Evolutionary conservation across 2,329 filamentous ascomycete species (phyloP).

Genomic region (Fusarium falciforme): DNA sequence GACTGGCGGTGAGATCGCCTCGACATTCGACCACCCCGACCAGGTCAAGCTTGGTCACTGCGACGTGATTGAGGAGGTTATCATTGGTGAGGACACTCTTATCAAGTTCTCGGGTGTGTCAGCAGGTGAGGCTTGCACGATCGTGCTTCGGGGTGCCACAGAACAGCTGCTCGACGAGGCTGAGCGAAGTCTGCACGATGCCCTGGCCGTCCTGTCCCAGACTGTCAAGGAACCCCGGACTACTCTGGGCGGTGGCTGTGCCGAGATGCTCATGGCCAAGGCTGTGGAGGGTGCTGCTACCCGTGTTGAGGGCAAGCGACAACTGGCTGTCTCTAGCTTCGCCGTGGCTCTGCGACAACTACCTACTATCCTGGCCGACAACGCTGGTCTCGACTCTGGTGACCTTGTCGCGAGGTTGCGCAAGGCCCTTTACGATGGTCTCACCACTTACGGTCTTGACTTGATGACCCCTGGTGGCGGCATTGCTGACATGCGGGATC

Average conservation of each 20-base stretch:
- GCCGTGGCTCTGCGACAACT: slow-evolving; percentile 90
- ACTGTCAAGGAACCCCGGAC: slow-evolving; percentile 95
- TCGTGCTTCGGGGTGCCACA: slow-evolving; percentile 94
- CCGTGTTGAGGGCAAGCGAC: slow-evolving; percentile 96
- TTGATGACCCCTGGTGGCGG: slow-evolving; percentile 89
- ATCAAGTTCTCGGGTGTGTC: slow-evolving; percentile 98
- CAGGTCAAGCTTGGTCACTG: slow-evolving; percentile 96
- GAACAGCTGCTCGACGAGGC: slow-evolving; percentile 98
- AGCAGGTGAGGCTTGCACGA: slow-evolving; percentile 93
- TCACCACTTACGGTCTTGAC: slow-evolving; percentile 92
- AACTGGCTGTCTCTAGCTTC: slow-evolving; percentile 91
- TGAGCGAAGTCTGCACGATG: slow-evolving; percentile 95
- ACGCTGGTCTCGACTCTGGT: slow-evolving; percentile 94
- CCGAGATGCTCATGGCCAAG: slow-evolving; percentile 99
- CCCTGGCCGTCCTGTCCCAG: slow-evolving; percentile 94
- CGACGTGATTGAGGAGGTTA: slow-evolving; percentile 96
- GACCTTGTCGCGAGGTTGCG: slow-evolving; percentile 92
- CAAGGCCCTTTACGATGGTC: slow-evolving; percentile 93
- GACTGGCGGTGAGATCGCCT: slow-evolving; percentile 96
- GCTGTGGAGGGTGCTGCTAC: slow-evolving; percentile 94
- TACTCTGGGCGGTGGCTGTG: slow-evolving; percentile 93
- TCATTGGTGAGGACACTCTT: slow-evolving; percentile 96
- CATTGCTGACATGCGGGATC: slow-evolving; percentile 93
- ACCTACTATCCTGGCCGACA: slow-evolving; percentile 96
- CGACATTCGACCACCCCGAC: slow-evolving; percentile 97